These are phyloP conservation scores for Lithospermum erythrorhizon DNA, from an alignment of 257 asterid species.

Conservation along the genomic window DNA sequence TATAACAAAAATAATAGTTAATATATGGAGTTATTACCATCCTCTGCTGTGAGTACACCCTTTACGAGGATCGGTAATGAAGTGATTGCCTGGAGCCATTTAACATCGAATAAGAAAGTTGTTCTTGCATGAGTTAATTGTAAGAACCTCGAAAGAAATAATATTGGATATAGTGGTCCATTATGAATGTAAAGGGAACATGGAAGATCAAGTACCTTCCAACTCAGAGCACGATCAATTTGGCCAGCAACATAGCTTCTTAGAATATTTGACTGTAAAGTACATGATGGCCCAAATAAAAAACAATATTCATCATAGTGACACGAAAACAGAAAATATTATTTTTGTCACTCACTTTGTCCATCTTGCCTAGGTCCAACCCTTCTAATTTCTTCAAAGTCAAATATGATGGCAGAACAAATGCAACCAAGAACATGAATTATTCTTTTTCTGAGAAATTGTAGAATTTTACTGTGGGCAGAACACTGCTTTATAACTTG, in stretches of 20 bases:
- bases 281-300: constrained; percentile 8
- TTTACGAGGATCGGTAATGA: constrained; percentile 85
- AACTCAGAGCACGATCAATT: constrained; percentile 79
- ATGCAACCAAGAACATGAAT: constrained; percentile 15
- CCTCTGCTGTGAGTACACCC: constrained; percentile 96
- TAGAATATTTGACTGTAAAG: constrained; percentile 55
- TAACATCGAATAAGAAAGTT: constrained; percentile 32
- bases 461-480: background rate
- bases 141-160: no score
- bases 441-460: background rate
- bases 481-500: background rate
- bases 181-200: no score
- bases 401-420: constrained; percentile 50
- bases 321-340: background rate
- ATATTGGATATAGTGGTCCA: no score
- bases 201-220: constrained; percentile 54
- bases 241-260: constrained; percentile 81
- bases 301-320: constrained; percentile 3
- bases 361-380: constrained; percentile 76
- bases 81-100: constrained; percentile 97
- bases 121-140: no score
- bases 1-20: no score
- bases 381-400: constrained; percentile 82
- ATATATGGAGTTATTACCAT: constrained; percentile 36
- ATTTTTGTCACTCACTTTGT: constrained; percentile 33